Base-by-base conservation (phyloP, 2,329 filamentous ascomycete genomes). In the Endothia cerciana region DNA sequence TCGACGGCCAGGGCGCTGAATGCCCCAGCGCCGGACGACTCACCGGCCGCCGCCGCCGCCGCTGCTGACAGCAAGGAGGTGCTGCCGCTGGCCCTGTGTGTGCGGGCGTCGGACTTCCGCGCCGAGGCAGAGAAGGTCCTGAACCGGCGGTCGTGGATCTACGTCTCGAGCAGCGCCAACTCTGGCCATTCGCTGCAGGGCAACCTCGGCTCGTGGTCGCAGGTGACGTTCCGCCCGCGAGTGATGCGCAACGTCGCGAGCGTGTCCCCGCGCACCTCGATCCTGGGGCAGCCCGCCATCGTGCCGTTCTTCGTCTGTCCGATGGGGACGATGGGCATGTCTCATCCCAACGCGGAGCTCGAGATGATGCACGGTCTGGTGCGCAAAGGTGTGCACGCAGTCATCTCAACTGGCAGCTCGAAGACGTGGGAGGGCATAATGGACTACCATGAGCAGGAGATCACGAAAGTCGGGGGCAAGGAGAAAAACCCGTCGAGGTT, bases 131-230 rank as follows among this genome's bases (percentile, higher is more conserved):
- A 85, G 71, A 81, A 83, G 63, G 76, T 91, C 17, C 90, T 91
- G 72, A 84, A 83, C 59, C 86, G 85, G 60, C 90, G 87, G 1
- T 83, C 87, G 22, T 73, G 70, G 65, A 67, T 73, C 3, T 77
- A 74, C 69, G 67, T 71, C 30, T 72, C 73, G 10, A 73, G 71
- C 61, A 74, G 71, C 4, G 71, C 74, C 30, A 73, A 74, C 68
- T 67, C 73, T 11, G 74, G 73, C 7, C 71, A 72, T 30, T 73
- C 75, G n/a, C 60, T 76, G 40, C 67, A 63, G n/a, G 69, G 41
- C 22, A 77, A 77, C 65, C 64, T 75, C 15, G 69, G 68, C 15
- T 65, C 66, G 8, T 69, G 67, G 67, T 43, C 38, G 28, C 49
- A 49, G 53, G 60, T 67, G 17, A 49, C 51, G 1, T 69, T 69